phyloP scores from a whole-genome alignment of 2,329 filamentous ascomycete genomes.

The Mycosphaerella sp. region DNA sequence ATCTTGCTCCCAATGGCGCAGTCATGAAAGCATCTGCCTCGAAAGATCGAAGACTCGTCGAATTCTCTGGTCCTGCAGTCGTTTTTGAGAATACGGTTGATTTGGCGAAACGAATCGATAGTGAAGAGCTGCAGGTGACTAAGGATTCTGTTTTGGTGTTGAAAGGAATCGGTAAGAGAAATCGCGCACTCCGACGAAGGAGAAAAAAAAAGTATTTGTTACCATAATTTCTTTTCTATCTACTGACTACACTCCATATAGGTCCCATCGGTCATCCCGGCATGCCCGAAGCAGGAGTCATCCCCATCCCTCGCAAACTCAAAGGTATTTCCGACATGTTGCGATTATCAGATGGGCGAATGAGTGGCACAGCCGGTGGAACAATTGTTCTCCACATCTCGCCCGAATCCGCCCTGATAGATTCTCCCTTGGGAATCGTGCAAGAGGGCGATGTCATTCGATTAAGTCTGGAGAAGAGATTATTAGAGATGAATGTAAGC shows the following conservation, averaged over 20 bases:
- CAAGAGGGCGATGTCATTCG: constrained; percentile 44
- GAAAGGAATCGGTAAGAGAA: constrained; percentile 40
- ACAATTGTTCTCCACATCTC: constrained; percentile 50
- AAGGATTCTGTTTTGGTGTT: constrained; percentile 44
- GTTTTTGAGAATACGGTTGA: constrained; percentile 46
- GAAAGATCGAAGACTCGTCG: constrained; percentile 42
- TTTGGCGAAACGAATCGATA: constrained; percentile 43
- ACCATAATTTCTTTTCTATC: too few species aligned
- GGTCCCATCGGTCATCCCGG: constrained; percentile 47
- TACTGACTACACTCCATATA: too few species aligned
- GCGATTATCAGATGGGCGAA: constrained; percentile 48
- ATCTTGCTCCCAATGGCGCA: constrained; percentile 45
- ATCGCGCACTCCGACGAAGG: too few species aligned
- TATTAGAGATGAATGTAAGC: constrained; percentile 38
- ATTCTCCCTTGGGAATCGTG: constrained; percentile 45
- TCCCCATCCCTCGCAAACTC: constrained; percentile 47
- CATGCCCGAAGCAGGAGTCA: constrained; percentile 49
- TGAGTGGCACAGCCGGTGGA: constrained; percentile 51
- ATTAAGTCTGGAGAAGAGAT: constrained; percentile 41
- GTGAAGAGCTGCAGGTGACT: constrained; percentile 40
- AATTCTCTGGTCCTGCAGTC: constrained; percentile 42
- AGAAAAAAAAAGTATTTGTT: too few species aligned
- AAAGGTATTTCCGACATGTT: constrained; percentile 49
- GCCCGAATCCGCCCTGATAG: constrained; percentile 45
- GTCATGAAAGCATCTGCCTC: constrained; percentile 48